Evolutionary conservation across 2,329 filamentous ascomycete genomes (phyloP).

Genomic region (Monosporascus cannonballus): DNA sequence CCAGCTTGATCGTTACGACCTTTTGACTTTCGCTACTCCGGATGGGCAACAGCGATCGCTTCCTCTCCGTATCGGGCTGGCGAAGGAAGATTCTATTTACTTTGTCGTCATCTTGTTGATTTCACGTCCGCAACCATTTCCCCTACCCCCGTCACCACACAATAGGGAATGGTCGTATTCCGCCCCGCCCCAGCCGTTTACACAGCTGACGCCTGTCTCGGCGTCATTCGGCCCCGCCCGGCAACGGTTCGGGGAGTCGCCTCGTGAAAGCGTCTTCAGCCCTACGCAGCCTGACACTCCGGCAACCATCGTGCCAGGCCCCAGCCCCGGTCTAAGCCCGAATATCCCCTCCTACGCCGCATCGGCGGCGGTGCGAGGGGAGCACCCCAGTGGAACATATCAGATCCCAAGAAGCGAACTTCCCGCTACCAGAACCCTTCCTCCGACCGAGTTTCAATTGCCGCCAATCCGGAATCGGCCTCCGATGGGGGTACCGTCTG

Average conservation of each 20-base stretch:
- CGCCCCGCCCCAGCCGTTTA: constrained; percentile 35
- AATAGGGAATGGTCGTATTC: constrained; percentile 35
- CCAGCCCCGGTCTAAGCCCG: constrained; percentile 32
- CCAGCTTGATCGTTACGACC: constrained; percentile 47
- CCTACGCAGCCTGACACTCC: constrained; percentile 25
- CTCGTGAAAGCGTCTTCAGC: constrained; percentile 25
- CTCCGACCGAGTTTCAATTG: constrained; percentile 31
- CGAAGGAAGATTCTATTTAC: constrained; percentile 56
- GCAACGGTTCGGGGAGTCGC: constrained; percentile 28
- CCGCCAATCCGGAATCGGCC: constrained; percentile 33
- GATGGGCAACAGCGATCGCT: constrained; percentile 47
- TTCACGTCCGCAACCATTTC: constrained; percentile 29
- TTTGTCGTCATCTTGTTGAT: constrained; percentile 50
- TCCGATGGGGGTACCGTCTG: constrained; percentile 17
- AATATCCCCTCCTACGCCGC: constrained; percentile 40
- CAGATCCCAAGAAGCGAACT: constrained; percentile 50
- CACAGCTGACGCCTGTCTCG: constrained; percentile 40
- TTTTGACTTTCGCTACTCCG: constrained; percentile 45
- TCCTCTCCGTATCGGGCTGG: constrained; percentile 48
- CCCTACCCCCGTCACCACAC: constrained; percentile 39
- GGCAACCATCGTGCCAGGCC: constrained; percentile 26
- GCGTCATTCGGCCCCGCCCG: constrained; percentile 42
- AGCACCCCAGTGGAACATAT: constrained; percentile 41
- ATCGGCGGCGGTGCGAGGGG: constrained; percentile 40
- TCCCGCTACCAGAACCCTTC: constrained; percentile 22